A percentile compares a stretch with the other conserved stretches of the same genome.
Evolutionary conservation across 805 yeast species (phyloP).

Genomic region (Kluyveromyces siamensis): DNA sequence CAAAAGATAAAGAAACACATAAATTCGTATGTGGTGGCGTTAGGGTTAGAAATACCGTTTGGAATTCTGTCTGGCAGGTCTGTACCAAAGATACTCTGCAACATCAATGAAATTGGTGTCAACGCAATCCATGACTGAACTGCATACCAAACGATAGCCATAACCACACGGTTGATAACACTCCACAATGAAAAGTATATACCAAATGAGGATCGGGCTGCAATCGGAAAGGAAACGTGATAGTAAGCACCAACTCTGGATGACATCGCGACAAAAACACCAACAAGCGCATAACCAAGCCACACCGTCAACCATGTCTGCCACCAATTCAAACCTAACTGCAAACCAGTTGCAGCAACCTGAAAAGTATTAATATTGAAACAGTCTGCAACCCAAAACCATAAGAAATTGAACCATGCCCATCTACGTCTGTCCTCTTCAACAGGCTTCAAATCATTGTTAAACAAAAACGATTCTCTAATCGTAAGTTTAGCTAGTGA

Average conservation of each 20-base stretch:
- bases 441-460: slow-evolving; percentile 72
- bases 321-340: slow-evolving; percentile 81
- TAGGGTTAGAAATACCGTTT: slow-evolving; percentile 48
- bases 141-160: slow-evolving; percentile 83
- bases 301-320: slow-evolving; percentile 84
- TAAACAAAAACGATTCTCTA: slow-evolving; percentile 57
- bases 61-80: slow-evolving; percentile 54
- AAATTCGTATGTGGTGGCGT: slow-evolving; percentile 64
- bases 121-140: slow-evolving; percentile 84
- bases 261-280: slow-evolving; percentile 56
- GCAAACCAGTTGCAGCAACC: slow-evolving; percentile 79
- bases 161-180: slow-evolving; percentile 74
- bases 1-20: slow-evolving; percentile 76
- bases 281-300: slow-evolving; percentile 71
- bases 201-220: slow-evolving; percentile 77
- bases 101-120: slow-evolving; percentile 69
- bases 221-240: slow-evolving; percentile 79
- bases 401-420: slow-evolving; percentile 74
- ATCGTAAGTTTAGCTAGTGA: slow-evolving; percentile 36
- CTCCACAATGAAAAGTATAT: slow-evolving; percentile 86
- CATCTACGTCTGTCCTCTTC: slow-evolving; percentile 69
- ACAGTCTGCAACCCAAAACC: slow-evolving; percentile 84
- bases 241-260: slow-evolving; percentile 75
- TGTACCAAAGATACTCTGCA: slow-evolving; percentile 65
- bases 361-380: slow-evolving; percentile 88